Evolutionary conservation across 2,329 filamentous ascomycete genomes (phyloP).

Genomic region (Zalaria sp.): DNA sequence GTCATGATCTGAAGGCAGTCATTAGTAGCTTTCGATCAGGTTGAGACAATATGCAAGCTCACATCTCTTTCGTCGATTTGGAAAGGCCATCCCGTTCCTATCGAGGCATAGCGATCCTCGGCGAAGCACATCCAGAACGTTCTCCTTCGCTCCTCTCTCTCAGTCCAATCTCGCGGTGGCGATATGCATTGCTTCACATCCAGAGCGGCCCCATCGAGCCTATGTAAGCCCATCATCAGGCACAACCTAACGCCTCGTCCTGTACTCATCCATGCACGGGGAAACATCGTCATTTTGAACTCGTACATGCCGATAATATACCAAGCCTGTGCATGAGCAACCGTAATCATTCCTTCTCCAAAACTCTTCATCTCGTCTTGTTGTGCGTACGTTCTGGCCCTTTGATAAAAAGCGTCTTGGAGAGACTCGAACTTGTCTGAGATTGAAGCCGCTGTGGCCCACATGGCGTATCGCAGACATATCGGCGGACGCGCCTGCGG

Average conservation of each 20-base stretch:
- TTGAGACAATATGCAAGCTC: slow-evolving; percentile 14
- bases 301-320: slow-evolving; percentile 69
- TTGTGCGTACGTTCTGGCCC: slow-evolving; percentile 81
- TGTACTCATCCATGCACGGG: slow-evolving; percentile 84
- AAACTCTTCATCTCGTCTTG: slow-evolving; percentile 83
- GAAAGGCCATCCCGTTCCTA: slow-evolving; percentile 97
- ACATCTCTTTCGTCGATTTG: slow-evolving; percentile 77
- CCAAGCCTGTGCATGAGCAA: slow-evolving; percentile 79
- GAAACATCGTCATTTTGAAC: slow-evolving; percentile 97
- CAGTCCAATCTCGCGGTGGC: slow-evolving; percentile 82
- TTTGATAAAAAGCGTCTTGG: slow-evolving; percentile 79
- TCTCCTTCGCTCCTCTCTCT: slow-evolving; percentile 75
- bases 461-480: slow-evolving; percentile 85
- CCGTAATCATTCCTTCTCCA: slow-evolving; percentile 74
- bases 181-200: slow-evolving; percentile 89
- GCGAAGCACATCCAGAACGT: slow-evolving; percentile 95
- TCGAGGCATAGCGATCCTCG: slow-evolving; percentile 82
- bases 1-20: slow-evolving; percentile 49
- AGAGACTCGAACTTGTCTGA: slow-evolving; percentile 67
- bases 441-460: slow-evolving; percentile 80
- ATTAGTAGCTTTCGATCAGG: not conserved
- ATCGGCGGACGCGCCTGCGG: slow-evolving; percentile 75
- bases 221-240: slow-evolving; percentile 87
- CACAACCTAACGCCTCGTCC: slow-evolving; percentile 67
- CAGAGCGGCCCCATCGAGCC: slow-evolving; percentile 65